These are phyloP conservation scores for Xerocomus minutiporus DNA, from an alignment of 1,284 basidiomycete species.

Conservation along the genomic window DNA sequence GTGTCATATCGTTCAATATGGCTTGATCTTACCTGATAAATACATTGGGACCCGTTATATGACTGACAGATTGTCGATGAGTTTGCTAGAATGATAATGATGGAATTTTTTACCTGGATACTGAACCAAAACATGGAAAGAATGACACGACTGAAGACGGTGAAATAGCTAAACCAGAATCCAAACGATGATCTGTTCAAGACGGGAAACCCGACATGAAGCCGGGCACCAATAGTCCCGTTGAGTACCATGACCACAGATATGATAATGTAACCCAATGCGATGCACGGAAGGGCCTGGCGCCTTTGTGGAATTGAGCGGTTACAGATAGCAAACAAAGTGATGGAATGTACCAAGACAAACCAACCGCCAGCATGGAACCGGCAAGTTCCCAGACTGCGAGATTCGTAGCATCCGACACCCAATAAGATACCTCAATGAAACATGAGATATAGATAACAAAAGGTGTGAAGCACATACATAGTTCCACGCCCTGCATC, in stretches of 20 bases:
- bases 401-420: slow-evolving; percentile 41
- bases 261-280: slow-evolving; percentile 44
- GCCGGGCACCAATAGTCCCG: slow-evolving; percentile 53
- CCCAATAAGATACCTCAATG: slow-evolving; percentile 16
- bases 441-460: neutral
- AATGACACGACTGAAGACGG: slow-evolving; percentile 55
- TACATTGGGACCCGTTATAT: slow-evolving; percentile 28
- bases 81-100: neutral
- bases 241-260: slow-evolving; percentile 46
- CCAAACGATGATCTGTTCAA: slow-evolving; percentile 62
- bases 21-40: slow-evolving; percentile 23
- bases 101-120: slow-evolving; percentile 35
- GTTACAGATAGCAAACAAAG: neutral
- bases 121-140: slow-evolving; percentile 62
- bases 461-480: neutral
- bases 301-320: slow-evolving; percentile 31
- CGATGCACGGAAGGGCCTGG: slow-evolving; percentile 49
- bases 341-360: slow-evolving; percentile 42
- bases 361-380: slow-evolving; percentile 48
- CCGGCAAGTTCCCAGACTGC: slow-evolving; percentile 44
- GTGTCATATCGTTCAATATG: neutral
- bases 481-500: neutral
- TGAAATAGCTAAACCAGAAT: slow-evolving; percentile 60
- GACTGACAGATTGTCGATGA: slow-evolving; percentile 12
- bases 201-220: slow-evolving; percentile 60